A percentile compares a stretch with the other conserved stretches of the same genome.
These are phyloP conservation scores for Escallonia herrerae DNA, from an alignment of 129 eudicot genomes.

Conservation along the genomic window DNA sequence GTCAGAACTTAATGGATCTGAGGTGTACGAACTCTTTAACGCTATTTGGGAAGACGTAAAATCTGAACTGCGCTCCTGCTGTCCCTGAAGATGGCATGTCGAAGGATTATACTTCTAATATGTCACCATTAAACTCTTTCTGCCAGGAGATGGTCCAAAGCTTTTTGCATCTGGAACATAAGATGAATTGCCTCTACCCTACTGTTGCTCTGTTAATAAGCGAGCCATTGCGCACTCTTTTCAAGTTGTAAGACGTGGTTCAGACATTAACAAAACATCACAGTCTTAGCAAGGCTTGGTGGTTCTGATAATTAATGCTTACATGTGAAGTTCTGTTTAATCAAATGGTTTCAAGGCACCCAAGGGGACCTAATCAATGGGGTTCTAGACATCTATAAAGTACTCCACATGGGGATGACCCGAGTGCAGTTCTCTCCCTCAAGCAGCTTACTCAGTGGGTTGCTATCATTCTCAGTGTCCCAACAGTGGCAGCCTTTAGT, in stretches of 20 bases:
- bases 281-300: background rate
- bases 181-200: background rate
- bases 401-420: slow-evolving; percentile 7
- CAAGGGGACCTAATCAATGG: slow-evolving; percentile 1
- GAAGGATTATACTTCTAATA: no score
- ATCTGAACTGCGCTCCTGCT: no score
- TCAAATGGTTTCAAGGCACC: background rate
- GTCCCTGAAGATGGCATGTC: no score
- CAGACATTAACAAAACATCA: background rate
- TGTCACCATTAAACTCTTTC: background rate
- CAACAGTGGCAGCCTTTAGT: background rate
- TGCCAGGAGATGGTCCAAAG: background rate
- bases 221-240: background rate
- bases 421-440: background rate
- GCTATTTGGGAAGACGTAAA: no score
- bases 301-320: slow-evolving; percentile 15
- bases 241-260: slow-evolving; percentile 1
- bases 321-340: slow-evolving; percentile 10
- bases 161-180: background rate
- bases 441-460: background rate
- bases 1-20: no score
- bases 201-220: background rate
- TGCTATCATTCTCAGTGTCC: background rate
- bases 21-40: no score
- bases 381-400: slow-evolving; percentile 9